Evolutionary conservation across 164 flowering plant genomes (phyloP), one percentile per base, ranked within the genome.

Genomic region (Tetracentron sinense): DNA sequence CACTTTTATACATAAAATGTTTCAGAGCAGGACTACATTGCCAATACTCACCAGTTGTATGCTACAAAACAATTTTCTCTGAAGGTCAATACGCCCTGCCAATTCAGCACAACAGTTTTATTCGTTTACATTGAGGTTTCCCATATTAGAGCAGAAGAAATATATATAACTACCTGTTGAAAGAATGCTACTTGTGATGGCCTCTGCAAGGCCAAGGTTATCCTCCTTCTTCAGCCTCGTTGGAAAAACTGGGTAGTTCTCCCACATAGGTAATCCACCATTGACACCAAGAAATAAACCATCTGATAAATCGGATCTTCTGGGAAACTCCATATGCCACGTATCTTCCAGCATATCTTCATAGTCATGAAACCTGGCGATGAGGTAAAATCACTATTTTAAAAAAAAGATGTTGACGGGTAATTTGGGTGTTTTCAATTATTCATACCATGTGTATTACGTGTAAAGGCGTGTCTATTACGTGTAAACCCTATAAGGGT

Each of bases 321-420:
- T 81, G 8, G 85, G 77, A 38, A 76, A 86, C 46, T 91, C 97
- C 64, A 79, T 68, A 54, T 88, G 83, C 88, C 87, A 85, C 27
- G 86, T 81, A 26, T 95, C 99, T 72, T 95, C 97, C 58, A 88
- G 80, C 97, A 87, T 88, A 78, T 95, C 94, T 76, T 92, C 99
- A 61, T 81, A 75, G 75, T 92, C 97, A 67, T 78, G 83, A 70
- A 95, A 95, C 97, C 99, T 95, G 69, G 54, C 35, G 56, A 53
- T 21, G 27, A 55, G 56, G 60, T 31, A 50, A 21, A 48, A 61
- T 23, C 29, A 49, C 47, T 60, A 62, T 26, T 29, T 63, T 12
- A 31, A 31, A 28, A 48, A 42, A 19, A n/a, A 28, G 26, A 2
- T 30, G 27, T n/a, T n/a, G n/a, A n/a, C n/a, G n/a, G n/a, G n/a